phyloP scores from a whole-genome alignment of 129 eudicot genomes.

The Saussurea involucrata region DNA sequence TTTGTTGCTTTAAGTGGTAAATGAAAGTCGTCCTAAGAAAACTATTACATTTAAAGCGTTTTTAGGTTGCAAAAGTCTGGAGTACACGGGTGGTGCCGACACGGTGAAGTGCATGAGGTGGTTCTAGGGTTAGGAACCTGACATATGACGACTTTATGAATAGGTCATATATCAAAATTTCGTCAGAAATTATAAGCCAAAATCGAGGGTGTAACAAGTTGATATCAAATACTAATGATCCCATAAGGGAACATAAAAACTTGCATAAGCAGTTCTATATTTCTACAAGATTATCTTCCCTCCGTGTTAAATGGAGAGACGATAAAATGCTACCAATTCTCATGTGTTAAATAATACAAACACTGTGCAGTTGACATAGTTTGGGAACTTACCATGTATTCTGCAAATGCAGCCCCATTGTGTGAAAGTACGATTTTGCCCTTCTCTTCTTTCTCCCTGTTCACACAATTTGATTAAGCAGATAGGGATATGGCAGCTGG shows the following conservation, averaged over 20 bases:
- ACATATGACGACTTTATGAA: neutral
- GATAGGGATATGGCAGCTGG: neutral
- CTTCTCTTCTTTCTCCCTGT: conserved; percentile 9
- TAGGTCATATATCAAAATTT: too few species aligned
- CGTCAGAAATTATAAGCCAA: neutral
- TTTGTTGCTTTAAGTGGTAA: neutral
- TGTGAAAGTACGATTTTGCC: neutral
- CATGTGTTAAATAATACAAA: neutral
- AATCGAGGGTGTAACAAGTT: neutral
- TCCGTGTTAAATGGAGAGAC: neutral
- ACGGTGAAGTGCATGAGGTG: neutral
- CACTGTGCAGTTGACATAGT: neutral
- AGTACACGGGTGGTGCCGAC: neutral
- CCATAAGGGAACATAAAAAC: neutral
- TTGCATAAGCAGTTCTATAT: neutral
- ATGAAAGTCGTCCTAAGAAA: neutral
- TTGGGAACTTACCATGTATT: neutral
- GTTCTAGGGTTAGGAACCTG: neutral
- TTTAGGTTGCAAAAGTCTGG: too few species aligned
- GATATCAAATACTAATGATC: neutral
- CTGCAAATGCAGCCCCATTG: conserved; percentile 5
- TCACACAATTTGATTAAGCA: neutral
- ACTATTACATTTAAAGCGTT: neutral
- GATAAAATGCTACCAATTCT: neutral
- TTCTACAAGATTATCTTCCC: neutral